Base-by-base conservation (phyloP, 805 yeast species). In the Millerago galiae region DNA sequence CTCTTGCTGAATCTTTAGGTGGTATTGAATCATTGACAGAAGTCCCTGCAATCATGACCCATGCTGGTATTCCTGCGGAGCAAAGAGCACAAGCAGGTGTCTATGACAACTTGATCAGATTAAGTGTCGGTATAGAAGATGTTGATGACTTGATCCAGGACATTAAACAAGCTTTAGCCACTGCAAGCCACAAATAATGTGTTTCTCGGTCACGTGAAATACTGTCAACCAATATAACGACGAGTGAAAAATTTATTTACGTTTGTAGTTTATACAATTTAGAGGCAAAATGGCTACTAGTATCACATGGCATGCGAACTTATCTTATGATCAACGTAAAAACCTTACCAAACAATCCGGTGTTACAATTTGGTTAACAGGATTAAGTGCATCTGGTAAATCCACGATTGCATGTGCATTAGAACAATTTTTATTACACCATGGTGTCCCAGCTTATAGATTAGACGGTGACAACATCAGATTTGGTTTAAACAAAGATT, bases 401-500 rank as follows among this genome's bases (percentile, higher is more conserved):
- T 79, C 54, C 56, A 91, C 97, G 38, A 83, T 91, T 58, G 97
- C 97, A 1, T 86, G 95, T 62, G 97, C 95, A 8, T 71, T 91
- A 41, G 98, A 91, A 65, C 93, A 86, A 66, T 70, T 77, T 38
- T 68, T 91, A 44, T 71, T 91, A 49, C 77, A 81, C 53, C 73
- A 76, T 52, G 81, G 83, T 25, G 65, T 83, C 51, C 74, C 78
- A 50, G 76, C 95, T 16, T 91, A 91, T 69, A 79, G 98, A 62
- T 70, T 91, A 51, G 98, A 91, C 61, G 98, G 90, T 55, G 98
- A 91, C 66, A 91, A 91, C 63, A 76, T 91, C 54, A 79, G 98
- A 54, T 91, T 91, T 59, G 98, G 98, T 2, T 72, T 91, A 58
- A 91, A 91, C 75, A 90, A 89, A 65, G 97, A 91, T 65, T 74